These are phyloP conservation scores for Tricholoma sp. DNA, from an alignment of 768 basidiomycete species.

Conservation along the genomic window DNA sequence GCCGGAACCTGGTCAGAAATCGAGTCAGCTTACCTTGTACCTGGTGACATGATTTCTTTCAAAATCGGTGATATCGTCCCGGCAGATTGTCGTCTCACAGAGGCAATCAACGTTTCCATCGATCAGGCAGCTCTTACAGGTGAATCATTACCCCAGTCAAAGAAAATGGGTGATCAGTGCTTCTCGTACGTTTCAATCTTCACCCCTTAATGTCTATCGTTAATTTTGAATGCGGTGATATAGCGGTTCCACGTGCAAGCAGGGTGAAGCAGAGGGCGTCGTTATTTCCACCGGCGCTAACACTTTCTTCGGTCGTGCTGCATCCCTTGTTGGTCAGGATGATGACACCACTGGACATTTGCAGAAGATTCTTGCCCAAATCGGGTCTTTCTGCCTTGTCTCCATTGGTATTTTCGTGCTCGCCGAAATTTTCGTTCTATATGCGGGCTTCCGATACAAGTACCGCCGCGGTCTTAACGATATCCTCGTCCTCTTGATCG, in stretches of 20 bases:
- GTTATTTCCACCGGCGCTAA: conserved; percentile 98
- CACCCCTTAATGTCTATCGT: conserved; percentile 2
- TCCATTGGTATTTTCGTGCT: conserved; percentile 95
- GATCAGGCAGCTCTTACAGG: conserved; percentile 98
- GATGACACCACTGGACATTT: conserved; percentile 98
- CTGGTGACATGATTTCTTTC: conserved; percentile 95
- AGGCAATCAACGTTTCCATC: conserved; percentile 96
- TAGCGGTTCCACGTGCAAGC: conserved; percentile 96
- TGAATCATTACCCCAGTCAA: conserved; percentile 89
- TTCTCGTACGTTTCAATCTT: conserved; percentile 75
- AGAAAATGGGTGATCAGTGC: conserved; percentile 94
- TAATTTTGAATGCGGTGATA: conserved; percentile 6
- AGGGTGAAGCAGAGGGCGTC: conserved; percentile 98
- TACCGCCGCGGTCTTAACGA: conserved; percentile 96
- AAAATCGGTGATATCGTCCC: conserved; percentile 99
- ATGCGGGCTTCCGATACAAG: conserved; percentile 83
- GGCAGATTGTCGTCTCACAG: conserved; percentile 94
- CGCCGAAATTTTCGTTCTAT: conserved; percentile 90
- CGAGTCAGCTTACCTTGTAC: conserved; percentile 85
- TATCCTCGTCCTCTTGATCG: conserved; percentile 97
- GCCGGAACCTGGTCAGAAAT: conserved; percentile 83
- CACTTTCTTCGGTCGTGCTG: conserved; percentile 98
- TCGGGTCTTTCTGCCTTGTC: conserved; percentile 95
- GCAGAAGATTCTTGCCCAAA: conserved; percentile 97
- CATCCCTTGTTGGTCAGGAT: conserved; percentile 94